phyloP scores from a whole-genome alignment of 176 grass and related monocot genomes.

The Leersia perrieri region DNA sequence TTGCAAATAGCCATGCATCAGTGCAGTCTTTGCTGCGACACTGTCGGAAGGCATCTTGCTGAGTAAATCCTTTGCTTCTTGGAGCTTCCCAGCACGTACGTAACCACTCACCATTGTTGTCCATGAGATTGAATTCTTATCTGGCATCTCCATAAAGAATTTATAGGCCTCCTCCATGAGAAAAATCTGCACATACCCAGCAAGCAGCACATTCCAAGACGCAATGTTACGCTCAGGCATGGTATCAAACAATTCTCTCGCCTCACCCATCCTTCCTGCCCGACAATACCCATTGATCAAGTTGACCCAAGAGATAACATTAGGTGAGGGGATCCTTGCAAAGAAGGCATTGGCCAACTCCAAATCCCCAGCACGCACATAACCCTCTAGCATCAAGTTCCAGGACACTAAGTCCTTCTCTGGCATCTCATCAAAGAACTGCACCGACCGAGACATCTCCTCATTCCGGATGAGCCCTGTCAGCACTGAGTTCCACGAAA shows the following conservation, averaged over 20 bases:
- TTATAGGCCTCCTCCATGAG: slow-evolving; percentile 38
- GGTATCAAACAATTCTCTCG: slow-evolving; percentile 44
- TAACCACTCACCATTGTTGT: slow-evolving; percentile 51
- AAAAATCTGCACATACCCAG: slow-evolving; percentile 32
- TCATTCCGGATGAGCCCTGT: slow-evolving; percentile 36
- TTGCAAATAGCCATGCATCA: slow-evolving; percentile 59
- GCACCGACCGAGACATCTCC: slow-evolving; percentile 16
- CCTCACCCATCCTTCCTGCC: slow-evolving; percentile 34
- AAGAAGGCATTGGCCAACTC: slow-evolving; percentile 35
- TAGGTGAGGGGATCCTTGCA: slow-evolving; percentile 40
- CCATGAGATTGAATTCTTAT: slow-evolving; percentile 53
- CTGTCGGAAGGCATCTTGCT: slow-evolving; percentile 48
- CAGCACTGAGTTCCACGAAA: slow-evolving; percentile 60
- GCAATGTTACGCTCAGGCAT: slow-evolving; percentile 53
- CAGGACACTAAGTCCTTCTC: slow-evolving; percentile 51
- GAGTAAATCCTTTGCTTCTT: slow-evolving; percentile 51
- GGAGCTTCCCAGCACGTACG: slow-evolving; percentile 41
- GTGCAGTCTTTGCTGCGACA: slow-evolving; percentile 53
- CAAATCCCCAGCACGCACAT: slow-evolving; percentile 44
- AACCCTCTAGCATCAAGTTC: slow-evolving; percentile 69
- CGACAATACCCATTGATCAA: slow-evolving; percentile 51
- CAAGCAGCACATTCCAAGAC: slow-evolving; percentile 61
- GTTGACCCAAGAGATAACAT: slow-evolving; percentile 63
- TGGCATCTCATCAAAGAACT: slow-evolving; percentile 49
- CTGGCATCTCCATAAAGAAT: slow-evolving; percentile 46